phyloP scores from a whole-genome alignment of 1,284 basidiomycete species.

The Ganoderma lucidum region DNA sequence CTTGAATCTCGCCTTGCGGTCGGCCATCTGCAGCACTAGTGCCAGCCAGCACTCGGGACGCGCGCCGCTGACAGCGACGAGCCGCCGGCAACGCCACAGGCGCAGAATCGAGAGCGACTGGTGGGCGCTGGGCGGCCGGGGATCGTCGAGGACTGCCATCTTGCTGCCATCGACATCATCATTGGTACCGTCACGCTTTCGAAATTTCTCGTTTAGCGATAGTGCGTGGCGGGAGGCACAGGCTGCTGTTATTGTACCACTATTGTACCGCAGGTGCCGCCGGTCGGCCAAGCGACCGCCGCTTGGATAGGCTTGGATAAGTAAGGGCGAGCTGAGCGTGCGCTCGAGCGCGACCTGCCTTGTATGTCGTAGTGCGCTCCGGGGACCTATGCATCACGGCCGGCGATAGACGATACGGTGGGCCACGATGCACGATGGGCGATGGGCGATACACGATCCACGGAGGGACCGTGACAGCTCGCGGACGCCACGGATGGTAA shows the following conservation, averaged over 20 bases:
- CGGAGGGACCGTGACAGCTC: not conserved
- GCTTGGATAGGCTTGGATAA: not conserved
- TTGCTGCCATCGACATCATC: conserved; percentile 22
- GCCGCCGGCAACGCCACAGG: conserved; percentile 16
- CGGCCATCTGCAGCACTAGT: conserved; percentile 3
- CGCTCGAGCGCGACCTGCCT: not conserved
- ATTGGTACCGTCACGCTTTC: not conserved
- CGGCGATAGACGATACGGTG: conserved; percentile 1
- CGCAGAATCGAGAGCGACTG: not conserved
- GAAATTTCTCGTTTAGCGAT: not conserved
- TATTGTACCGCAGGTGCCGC: not conserved
- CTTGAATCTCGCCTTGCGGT: not conserved
- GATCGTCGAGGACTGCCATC: conserved; percentile 21
- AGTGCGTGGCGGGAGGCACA: not conserved
- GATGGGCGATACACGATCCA: conserved; percentile 2
- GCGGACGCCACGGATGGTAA: conserved; percentile 7
- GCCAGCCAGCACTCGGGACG: not conserved
- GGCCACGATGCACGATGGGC: not conserved
- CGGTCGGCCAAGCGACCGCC: not conserved
- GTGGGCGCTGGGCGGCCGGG: conserved; percentile 26
- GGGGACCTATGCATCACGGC: conserved; percentile 8
- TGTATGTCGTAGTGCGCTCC: conserved; percentile 12
- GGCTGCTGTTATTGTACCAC: not conserved
- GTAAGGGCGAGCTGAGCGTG: not conserved
- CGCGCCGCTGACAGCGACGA: not conserved